Base-by-base conservation (phyloP, 2,329 filamentous ascomycete species). In the Diaporthe humulicola region DNA sequence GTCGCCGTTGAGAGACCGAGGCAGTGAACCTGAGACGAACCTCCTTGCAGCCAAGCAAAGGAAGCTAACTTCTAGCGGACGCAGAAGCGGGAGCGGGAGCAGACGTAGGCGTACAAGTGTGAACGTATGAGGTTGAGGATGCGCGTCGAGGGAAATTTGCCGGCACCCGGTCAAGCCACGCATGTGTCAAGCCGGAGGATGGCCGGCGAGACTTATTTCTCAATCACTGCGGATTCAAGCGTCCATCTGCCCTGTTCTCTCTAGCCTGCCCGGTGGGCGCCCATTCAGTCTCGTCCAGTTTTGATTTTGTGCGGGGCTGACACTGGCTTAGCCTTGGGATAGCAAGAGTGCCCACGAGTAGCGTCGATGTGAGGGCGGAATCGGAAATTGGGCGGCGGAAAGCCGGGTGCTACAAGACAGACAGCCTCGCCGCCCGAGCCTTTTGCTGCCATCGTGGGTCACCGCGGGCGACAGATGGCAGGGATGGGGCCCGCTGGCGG, bases 11-110 rank as follows among this genome's bases (percentile, higher is more conserved):
- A 40, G 19, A 52, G 64, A 69, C 64, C 64, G 64, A 69, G 48
- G 33, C 64, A 40, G n/a, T 69, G 64, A 54, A 69, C 64, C 64
- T 54, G 64, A 69, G 64, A 69, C 64, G 64, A 54, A 69, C 64
- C 64, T 69, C 48, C 64, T 69, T 54, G 48, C 48, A 54, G 64
- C 64, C 64, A 69, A 69, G 64, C 48, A 28, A 40, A 38, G 28
- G 64, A 25, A 40, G 12, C 25, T 50, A 69, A n/a, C 33, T 54
- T 36, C n/a, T 69, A 40, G 45, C n/a, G 48, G 64, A 25, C 36
- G 33, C 33, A 28, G 64, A 36, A 67, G 45, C 45, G 30, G 61
- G 48, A 54, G 48, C 64, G 33, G 48, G 38, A 52, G 64, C 64
- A 36, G 5, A 52, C 45, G 45, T 25, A 52, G 45, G 6, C 45